phyloP scores from a whole-genome alignment of 306 rosid species.

The Quercus rubra region DNA sequence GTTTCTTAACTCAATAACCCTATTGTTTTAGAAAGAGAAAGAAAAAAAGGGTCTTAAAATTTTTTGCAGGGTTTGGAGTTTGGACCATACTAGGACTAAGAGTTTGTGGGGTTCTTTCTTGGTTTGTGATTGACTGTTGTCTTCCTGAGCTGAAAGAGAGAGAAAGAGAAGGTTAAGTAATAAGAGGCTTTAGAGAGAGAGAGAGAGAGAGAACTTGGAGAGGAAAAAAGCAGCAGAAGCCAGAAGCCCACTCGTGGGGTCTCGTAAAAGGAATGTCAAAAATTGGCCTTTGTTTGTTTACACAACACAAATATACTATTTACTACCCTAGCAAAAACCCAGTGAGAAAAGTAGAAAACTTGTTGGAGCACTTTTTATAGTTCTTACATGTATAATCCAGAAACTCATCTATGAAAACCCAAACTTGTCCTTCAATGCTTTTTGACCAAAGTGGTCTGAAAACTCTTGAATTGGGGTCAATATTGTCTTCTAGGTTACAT shows the following conservation, averaged over 20 bases:
- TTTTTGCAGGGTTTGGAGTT: constrained; percentile 18
- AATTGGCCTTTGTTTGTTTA: constrained; percentile 7
- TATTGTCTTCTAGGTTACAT: neutral
- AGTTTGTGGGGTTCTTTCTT: constrained; percentile 48
- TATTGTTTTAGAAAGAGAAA: constrained; percentile 16
- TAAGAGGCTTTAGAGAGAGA: neutral
- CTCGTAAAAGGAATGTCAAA: constrained; percentile 40
- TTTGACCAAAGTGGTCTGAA: neutral
- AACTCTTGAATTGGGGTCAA: neutral
- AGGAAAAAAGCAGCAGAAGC: neutral
- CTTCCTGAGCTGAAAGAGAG: constrained; percentile 19
- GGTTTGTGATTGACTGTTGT: constrained; percentile 45
- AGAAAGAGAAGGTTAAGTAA: constrained; percentile 1
- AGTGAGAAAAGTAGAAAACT: too few species aligned
- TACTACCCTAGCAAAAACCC: neutral
- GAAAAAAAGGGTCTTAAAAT: constrained; percentile 14
- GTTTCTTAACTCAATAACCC: neutral
- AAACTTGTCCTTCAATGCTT: neutral
- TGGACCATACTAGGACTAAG: constrained; percentile 29
- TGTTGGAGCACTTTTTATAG: too few species aligned
- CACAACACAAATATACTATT: neutral
- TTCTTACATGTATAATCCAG: neutral
- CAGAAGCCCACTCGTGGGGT: constrained; percentile 58
- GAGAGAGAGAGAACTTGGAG: constrained; percentile 16
- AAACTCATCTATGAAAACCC: neutral